A percentile compares a stretch with the other conserved stretches of the same genome.
phyloP scores from a whole-genome alignment of 2,329 filamentous ascomycete genomes.

The Zelopaecilomyces penicillatus region DNA sequence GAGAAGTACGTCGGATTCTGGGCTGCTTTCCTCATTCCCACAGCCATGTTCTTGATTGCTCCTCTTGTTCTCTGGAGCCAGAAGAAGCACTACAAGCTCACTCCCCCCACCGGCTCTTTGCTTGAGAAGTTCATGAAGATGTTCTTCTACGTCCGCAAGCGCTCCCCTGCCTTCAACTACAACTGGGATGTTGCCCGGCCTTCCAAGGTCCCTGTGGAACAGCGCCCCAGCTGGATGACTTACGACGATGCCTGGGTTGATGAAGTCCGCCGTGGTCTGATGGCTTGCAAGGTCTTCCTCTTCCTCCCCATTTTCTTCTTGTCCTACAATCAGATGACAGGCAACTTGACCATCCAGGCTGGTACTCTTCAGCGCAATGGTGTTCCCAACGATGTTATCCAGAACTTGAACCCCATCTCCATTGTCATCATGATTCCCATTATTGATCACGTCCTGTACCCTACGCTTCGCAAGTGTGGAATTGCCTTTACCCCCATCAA shows the following conservation, averaged over 20 bases:
- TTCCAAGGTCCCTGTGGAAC: constrained; percentile 44
- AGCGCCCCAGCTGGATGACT: constrained; percentile 65
- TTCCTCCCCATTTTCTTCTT: constrained; percentile 60
- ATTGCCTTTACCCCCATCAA: constrained; percentile 68
- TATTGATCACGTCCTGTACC: constrained; percentile 62
- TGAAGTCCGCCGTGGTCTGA: constrained; percentile 62
- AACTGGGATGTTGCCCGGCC: constrained; percentile 65
- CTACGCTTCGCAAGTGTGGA: constrained; percentile 51
- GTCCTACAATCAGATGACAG: constrained; percentile 52
- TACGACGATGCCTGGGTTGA: constrained; percentile 81
- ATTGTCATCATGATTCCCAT: constrained; percentile 69
- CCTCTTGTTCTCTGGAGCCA: constrained; percentile 54
- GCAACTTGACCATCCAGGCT: constrained; percentile 56
- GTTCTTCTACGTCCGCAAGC: constrained; percentile 53
- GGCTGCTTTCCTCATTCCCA: constrained; percentile 61
- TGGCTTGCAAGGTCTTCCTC: constrained; percentile 62
- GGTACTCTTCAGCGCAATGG: constrained; percentile 59
- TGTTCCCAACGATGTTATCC: constrained; percentile 69
- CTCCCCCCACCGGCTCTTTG: constrained; percentile 64
- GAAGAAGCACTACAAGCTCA: constrained; percentile 52
- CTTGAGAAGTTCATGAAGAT: constrained; percentile 58
- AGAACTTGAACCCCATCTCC: constrained; percentile 67
- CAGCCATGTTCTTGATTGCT: constrained; percentile 52
- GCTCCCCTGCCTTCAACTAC: constrained; percentile 54
- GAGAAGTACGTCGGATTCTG: constrained; percentile 73